Base-by-base conservation (phyloP, 371 early-diverging fungal genomes). In the Mucor indicus region DNA sequence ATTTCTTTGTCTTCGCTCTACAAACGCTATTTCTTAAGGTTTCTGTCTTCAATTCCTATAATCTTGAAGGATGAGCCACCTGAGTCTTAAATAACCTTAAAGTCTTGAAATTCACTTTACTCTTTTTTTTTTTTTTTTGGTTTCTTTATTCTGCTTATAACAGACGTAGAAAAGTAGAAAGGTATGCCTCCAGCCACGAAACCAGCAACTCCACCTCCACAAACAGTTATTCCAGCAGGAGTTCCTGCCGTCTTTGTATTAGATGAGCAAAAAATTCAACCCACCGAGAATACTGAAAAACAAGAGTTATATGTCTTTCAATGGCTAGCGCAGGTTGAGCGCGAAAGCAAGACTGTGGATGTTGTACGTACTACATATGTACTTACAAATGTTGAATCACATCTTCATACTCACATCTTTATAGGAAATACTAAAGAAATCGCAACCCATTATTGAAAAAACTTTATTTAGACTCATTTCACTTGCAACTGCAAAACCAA, bases 241-340 rank as follows among this genome's bases (percentile, higher is more conserved):
- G 55, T 64, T 12, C 75, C 78, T 24, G 76, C 77, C 41, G 68
- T 69, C 16, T 82, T 82, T 60, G 60, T 67, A 24, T 64, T 84
- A 56, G 85, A 84, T 62, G 83, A 85, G 25, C 69, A 75, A 24
- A 69, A 74, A 51, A 69, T 89, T 37, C 49, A 63, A 4, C 57
- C 69, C 11, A 75, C 80, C 8, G 86, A 84, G 6, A 72, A 81
- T 17, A 49, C 74, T 0, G 90, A 90, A 58, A 85, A 87, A 60
- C 84, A 86, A 50, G 92, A 92, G 61, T 73, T 89, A 5, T 77
- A 79, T 45, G 63, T 90, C 8, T 78, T 90, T 43, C 90, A 89
- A 53, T 92, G 91, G 91, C 73, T 92, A 22, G 83, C 88, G 0
- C 67, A 70, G 27, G 78, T 90, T 19, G 89, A 87, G 66, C 75